These are phyloP conservation scores for Penicillium hesseltinei DNA, from an alignment of 2,329 filamentous ascomycete genomes.

Conservation along the genomic window DNA sequence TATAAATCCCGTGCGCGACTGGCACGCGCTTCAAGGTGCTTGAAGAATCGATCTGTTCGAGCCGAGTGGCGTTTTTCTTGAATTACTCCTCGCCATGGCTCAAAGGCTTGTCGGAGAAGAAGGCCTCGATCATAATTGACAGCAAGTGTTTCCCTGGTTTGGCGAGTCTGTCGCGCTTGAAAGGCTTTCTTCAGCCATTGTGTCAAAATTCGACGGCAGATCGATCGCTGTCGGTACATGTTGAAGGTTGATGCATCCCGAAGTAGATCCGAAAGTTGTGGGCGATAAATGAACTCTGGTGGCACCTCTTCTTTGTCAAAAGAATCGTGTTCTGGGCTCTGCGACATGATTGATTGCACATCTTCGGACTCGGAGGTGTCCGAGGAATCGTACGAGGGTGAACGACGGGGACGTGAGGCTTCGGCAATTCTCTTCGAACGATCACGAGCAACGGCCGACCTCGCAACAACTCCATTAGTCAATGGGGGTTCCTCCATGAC, in stretches of 20 bases:
- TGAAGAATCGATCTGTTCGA: constrained; percentile 55
- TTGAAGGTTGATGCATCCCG: constrained; percentile 52
- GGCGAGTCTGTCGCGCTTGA: constrained; percentile 37
- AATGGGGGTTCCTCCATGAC: constrained; percentile 14
- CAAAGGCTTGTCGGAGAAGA: constrained; percentile 54
- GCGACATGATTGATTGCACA: constrained; percentile 19
- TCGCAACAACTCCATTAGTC: constrained; percentile 29
- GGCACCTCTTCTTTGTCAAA: constrained; percentile 32
- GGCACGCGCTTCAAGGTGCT: constrained; percentile 59
- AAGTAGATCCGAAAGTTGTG: constrained; percentile 51
- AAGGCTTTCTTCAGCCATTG: constrained; percentile 50
- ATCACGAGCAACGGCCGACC: constrained; percentile 31
- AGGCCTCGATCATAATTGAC: constrained; percentile 50
- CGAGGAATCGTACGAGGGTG: constrained; percentile 22
- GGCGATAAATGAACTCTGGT: constrained; percentile 46
- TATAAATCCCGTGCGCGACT: constrained; percentile 64
- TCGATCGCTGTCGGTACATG: constrained; percentile 41
- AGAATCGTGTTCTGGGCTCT: constrained; percentile 23
- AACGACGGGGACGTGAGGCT: constrained; percentile 16
- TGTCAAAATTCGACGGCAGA: constrained; percentile 41
- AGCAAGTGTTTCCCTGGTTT: constrained; percentile 46
- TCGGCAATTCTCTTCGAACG: constrained; percentile 30
- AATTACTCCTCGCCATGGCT: constrained; percentile 48
- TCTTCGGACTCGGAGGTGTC: constrained; percentile 25
- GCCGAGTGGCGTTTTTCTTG: constrained; percentile 41